Evolutionary conservation across 352 stramenopile genomes (phyloP).

Genomic region (Pythium aquatile): DNA sequence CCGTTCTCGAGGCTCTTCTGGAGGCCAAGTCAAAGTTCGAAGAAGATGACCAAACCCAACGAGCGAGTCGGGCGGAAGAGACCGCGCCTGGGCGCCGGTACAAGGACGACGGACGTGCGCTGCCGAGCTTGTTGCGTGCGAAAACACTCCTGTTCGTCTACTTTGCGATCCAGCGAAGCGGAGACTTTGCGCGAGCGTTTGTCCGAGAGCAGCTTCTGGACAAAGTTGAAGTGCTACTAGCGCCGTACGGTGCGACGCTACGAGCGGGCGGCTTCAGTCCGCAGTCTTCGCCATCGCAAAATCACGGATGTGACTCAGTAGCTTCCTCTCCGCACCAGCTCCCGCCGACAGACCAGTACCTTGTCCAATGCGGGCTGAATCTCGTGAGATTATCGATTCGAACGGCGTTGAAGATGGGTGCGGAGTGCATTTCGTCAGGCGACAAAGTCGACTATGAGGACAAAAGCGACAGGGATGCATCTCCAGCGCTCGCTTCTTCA

Average conservation of each 20-base stretch:
- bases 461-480: conserved; percentile 20
- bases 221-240: conserved; percentile 17
- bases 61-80: neutral
- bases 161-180: conserved; percentile 52
- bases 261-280: conserved; percentile 33
- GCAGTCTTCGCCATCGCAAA: conserved; percentile 7
- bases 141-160: conserved; percentile 69
- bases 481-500: conserved; percentile 4
- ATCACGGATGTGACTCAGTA: neutral
- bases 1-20: conserved; percentile 30
- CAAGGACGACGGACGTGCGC: conserved; percentile 3
- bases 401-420: conserved; percentile 63
- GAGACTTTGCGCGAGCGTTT: conserved; percentile 27
- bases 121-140: conserved; percentile 37
- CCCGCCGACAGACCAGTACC: conserved; percentile 38
- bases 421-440: conserved; percentile 51
- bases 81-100: conserved; percentile 12
- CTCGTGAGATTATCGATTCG: conserved; percentile 54
- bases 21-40: conserved; percentile 14
- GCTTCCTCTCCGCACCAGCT: neutral
- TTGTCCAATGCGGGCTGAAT: conserved; percentile 62
- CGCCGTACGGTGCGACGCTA: conserved; percentile 40
- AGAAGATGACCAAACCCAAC: neutral
- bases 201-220: conserved; percentile 4
- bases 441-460: conserved; percentile 29